phyloP scores from a whole-genome alignment of 805 yeast species.

The Pichia heedii region DNA sequence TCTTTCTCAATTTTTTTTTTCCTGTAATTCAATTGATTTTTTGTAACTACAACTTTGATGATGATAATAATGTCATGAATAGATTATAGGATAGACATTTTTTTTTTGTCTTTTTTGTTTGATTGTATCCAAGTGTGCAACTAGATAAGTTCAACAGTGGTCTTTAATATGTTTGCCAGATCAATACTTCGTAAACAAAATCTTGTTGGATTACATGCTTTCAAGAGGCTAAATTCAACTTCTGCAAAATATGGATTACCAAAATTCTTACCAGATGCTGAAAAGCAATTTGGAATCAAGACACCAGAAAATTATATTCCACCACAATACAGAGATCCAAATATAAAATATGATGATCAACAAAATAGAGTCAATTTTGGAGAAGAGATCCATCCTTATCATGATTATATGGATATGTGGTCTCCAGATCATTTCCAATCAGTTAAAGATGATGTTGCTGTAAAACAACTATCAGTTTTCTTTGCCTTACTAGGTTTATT shows the following conservation, averaged over 20 bases:
- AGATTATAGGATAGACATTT: too few relatives aligned
- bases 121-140: too few relatives aligned
- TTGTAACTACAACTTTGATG: too few relatives aligned
- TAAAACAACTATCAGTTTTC: constrained; percentile 47
- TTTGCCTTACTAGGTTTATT: constrained; percentile 39
- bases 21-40: too few relatives aligned
- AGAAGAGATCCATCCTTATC: constrained; percentile 63
- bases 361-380: constrained; percentile 72
- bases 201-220: constrained; percentile 3
- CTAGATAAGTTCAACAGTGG: too few relatives aligned
- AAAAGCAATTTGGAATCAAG: constrained; percentile 40
- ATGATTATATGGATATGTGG: constrained; percentile 76
- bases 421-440: constrained; percentile 67
- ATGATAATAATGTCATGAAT: too few relatives aligned
- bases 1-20: too few relatives aligned
- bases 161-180: constrained; percentile 2
- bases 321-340: constrained; percentile 58
- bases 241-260: constrained; percentile 20
- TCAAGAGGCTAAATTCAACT: constrained; percentile 10
- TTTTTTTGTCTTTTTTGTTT: not conserved
- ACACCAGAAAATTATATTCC: constrained; percentile 46
- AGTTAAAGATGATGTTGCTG: constrained; percentile 53
- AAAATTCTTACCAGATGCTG: constrained; percentile 23
- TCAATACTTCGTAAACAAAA: constrained; percentile 2
- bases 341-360: constrained; percentile 65